Conservation (phyloP, 1,284 basidiomycete species). For the Ceratobasidium sp. region DNA sequence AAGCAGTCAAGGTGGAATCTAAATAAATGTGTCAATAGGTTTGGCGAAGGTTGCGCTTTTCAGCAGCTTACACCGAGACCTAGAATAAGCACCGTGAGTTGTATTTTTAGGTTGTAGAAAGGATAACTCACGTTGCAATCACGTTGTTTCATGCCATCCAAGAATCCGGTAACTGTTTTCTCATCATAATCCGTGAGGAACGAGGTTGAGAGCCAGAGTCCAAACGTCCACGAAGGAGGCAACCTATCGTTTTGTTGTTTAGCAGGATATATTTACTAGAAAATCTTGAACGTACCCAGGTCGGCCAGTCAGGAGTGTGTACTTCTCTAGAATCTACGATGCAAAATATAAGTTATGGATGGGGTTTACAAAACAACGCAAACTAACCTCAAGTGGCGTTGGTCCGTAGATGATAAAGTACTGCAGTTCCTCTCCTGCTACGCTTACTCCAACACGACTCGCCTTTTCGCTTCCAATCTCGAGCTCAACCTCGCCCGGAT, state of each 20-base stretch:
- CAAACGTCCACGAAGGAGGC: conserved; percentile 76
- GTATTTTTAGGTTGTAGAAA: background rate
- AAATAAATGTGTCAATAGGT: background rate
- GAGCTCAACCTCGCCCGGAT: conserved; percentile 78
- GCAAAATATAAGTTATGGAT: background rate
- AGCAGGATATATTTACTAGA: background rate
- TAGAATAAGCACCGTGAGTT: background rate
- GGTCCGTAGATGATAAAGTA: conserved; percentile 76
- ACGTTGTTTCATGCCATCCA: conserved; percentile 75
- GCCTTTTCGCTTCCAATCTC: conserved; percentile 80
- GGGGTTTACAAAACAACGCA: background rate
- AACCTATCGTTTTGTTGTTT: conserved; percentile 56
- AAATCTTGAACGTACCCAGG: conserved; percentile 61
- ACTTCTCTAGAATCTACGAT: conserved; percentile 66
- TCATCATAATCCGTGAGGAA: conserved; percentile 73
- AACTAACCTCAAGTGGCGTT: conserved; percentile 67
- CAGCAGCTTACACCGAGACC: conserved; percentile 35
- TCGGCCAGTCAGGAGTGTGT: conserved; percentile 71
- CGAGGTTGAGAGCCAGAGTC: conserved; percentile 79
- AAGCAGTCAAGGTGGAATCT: conserved; percentile 79
- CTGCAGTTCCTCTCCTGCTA: conserved; percentile 70
- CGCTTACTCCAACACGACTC: conserved; percentile 73
- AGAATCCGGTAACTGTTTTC: conserved; percentile 72
- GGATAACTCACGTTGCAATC: conserved; percentile 57
- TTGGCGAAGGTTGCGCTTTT: background rate